Conservation (phyloP, 108 stramenopile genomes). For the Nitzschia palea region DNA sequence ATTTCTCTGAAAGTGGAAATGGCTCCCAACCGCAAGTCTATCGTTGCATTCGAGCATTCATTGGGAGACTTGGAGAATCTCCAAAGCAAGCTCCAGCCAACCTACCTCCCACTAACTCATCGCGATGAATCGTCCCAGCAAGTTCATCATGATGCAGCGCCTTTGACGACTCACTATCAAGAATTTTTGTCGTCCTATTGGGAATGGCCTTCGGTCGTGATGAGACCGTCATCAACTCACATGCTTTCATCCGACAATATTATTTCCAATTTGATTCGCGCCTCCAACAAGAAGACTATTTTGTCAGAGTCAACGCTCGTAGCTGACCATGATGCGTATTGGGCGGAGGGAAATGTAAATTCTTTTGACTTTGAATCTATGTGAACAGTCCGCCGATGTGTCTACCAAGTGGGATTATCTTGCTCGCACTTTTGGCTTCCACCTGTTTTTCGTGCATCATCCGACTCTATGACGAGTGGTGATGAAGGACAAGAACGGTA, state of each 20-base stretch:
- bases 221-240: neutral
- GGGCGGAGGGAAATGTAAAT: conserved; percentile 10
- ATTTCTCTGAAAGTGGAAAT: neutral
- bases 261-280: conserved; percentile 16
- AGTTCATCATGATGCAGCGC: neutral
- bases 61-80: conserved; percentile 1
- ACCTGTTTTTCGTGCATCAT: too few relatives aligned
- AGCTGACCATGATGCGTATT: neutral
- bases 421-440: neutral
- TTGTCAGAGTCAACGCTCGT: neutral
- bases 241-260: conserved; percentile 7
- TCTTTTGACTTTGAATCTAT: too few relatives aligned
- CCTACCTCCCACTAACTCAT: conserved; percentile 6
- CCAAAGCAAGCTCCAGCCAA: neutral
- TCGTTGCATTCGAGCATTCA: neutral
- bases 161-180: neutral
- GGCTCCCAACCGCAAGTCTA: conserved; percentile 20
- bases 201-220: conserved; percentile 1
- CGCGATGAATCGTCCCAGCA: neutral
- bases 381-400: neutral
- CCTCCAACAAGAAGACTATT: neutral
- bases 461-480: too few relatives aligned
- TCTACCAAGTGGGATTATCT: neutral
- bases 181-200: conserved; percentile 7
- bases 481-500: too few relatives aligned